phyloP scores from a whole-genome alignment of 768 basidiomycete genomes.

The Roridomyces roridus region DNA sequence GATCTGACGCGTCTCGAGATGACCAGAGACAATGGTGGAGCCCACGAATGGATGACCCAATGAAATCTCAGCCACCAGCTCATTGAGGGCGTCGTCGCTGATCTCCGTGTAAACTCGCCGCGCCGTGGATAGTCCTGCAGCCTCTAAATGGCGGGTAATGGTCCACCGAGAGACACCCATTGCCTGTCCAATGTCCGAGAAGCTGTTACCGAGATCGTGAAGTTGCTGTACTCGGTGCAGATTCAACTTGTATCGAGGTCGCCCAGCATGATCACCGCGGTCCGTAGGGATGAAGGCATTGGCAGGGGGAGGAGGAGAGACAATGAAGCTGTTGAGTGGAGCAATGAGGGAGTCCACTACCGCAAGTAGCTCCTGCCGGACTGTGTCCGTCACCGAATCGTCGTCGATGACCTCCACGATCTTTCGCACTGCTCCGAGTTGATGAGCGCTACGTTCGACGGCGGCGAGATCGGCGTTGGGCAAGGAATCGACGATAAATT shows the following conservation, averaged over 20 bases:
- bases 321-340: constrained; percentile 2
- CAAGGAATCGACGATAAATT: not conserved
- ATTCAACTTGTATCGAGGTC: constrained; percentile 1
- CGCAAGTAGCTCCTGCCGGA: not conserved
- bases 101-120: not conserved
- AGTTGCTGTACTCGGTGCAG: not conserved
- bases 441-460: not conserved
- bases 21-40: constrained; percentile 28
- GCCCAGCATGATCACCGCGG: not conserved
- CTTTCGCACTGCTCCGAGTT: not conserved
- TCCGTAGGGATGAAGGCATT: not conserved
- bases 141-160: constrained; percentile 6
- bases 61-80: not conserved
- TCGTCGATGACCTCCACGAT: constrained; percentile 3
- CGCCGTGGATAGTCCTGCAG: not conserved
- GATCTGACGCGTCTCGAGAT: constrained; percentile 25
- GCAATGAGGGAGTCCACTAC: not conserved
- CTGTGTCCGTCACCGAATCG: not conserved
- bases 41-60: constrained; percentile 19
- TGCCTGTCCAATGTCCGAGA: constrained; percentile 5
- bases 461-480: not conserved
- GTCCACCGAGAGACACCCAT: constrained; percentile 11
- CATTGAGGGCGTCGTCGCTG: not conserved
- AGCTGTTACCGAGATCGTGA: constrained; percentile 19
- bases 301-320: constrained; percentile 1